phyloP scores from a whole-genome alignment of 805 yeast genomes.

The Saccharomyces paradoxus region DNA sequence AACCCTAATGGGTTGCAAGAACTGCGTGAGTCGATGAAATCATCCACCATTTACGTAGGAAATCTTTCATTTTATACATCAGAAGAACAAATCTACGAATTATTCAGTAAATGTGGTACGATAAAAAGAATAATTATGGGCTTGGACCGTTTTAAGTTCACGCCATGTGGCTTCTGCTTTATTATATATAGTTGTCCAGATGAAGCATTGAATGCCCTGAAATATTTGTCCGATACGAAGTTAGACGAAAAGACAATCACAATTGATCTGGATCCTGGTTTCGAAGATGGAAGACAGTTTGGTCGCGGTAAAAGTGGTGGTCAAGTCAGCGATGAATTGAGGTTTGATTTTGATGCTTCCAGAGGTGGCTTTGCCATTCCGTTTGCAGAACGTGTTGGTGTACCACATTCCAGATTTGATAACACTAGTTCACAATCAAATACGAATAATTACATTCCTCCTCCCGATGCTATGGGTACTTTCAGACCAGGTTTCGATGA shows the following conservation, averaged over 20 bases:
- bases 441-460: slow-evolving; percentile 6
- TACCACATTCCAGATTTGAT: neutral
- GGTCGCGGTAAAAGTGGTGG: slow-evolving; percentile 94
- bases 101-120: slow-evolving; percentile 75
- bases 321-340: slow-evolving; percentile 67
- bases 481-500: slow-evolving; percentile 2
- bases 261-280: slow-evolving; percentile 93
- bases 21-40: slow-evolving; percentile 54
- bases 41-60: slow-evolving; percentile 84
- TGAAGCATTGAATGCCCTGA: slow-evolving; percentile 75
- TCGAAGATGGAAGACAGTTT: slow-evolving; percentile 88
- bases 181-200: slow-evolving; percentile 62
- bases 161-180: slow-evolving; percentile 96
- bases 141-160: slow-evolving; percentile 75
- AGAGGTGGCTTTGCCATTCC: slow-evolving; percentile 41
- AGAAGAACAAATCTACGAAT: slow-evolving; percentile 87
- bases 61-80: slow-evolving; percentile 83
- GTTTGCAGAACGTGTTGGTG: slow-evolving; percentile 27
- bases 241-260: slow-evolving; percentile 75
- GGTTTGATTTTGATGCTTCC: slow-evolving; percentile 43
- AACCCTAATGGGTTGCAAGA: slow-evolving; percentile 48
- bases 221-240: slow-evolving; percentile 71
- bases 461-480: slow-evolving; percentile 13
- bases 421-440: neutral
- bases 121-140: slow-evolving; percentile 88